Evolutionary conservation across 2,329 filamentous ascomycete species (phyloP).

Genomic region (Massarina eburnea): DNA sequence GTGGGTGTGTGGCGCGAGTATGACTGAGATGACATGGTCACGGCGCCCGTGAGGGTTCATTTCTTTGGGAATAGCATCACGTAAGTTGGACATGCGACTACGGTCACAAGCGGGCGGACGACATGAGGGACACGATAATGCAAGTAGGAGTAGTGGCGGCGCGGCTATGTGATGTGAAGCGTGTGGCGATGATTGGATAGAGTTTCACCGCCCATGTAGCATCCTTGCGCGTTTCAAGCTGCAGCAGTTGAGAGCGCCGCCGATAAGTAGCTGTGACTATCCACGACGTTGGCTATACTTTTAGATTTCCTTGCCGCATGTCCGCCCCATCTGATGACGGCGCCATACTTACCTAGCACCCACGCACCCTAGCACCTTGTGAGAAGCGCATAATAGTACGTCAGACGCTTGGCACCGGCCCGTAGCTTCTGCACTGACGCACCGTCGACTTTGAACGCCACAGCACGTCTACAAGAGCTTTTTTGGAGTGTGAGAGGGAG

Average conservation of each 20-base stretch:
- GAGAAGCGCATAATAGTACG: slow-evolving; percentile 6
- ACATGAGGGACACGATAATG: background rate
- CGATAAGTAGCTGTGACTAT: background rate
- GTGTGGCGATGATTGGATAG: slow-evolving; percentile 21
- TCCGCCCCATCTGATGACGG: background rate
- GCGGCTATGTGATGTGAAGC: background rate
- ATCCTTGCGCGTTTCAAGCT: slow-evolving; percentile 16
- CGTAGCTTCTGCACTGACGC: background rate
- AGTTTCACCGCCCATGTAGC: slow-evolving; percentile 18
- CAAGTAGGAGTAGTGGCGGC: slow-evolving; percentile 5
- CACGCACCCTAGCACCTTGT: slow-evolving; percentile 1
- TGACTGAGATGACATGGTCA: slow-evolving; percentile 22
- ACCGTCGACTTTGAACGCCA: background rate
- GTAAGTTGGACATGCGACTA: background rate
- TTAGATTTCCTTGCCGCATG: background rate
- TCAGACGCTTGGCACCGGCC: slow-evolving; percentile 2
- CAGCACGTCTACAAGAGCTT: background rate
- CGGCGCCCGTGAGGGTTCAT: background rate
- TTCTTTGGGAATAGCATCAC: background rate
- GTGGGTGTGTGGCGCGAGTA: slow-evolving; percentile 50
- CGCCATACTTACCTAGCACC: background rate
- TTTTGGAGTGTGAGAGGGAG: background rate
- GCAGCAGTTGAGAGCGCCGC: background rate
- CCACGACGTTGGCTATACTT: background rate
- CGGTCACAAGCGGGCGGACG: background rate